These are phyloP conservation scores for Solanum aculeatissimum DNA, from an alignment of 305 asterid genomes.

Conservation along the genomic window DNA sequence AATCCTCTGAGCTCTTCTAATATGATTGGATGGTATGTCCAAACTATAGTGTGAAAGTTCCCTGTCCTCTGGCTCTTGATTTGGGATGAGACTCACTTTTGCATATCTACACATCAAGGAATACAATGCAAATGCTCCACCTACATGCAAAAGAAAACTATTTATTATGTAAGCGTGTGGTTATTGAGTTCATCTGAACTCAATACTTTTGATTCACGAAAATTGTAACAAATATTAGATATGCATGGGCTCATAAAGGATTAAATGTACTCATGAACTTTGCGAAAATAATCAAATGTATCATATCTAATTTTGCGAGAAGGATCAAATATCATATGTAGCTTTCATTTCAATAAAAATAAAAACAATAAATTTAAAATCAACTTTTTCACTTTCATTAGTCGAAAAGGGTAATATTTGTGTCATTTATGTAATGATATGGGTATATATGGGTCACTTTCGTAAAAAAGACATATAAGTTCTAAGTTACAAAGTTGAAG, in stretches of 20 bases:
- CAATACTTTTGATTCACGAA: not conserved
- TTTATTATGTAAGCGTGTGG: not conserved
- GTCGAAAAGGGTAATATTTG: not conserved
- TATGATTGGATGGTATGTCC: constrained; percentile 39
- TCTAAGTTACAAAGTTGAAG: not conserved
- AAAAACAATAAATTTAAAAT: not conserved
- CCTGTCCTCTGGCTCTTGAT: constrained; percentile 55
- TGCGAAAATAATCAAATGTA: not conserved
- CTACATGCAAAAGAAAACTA: constrained; percentile 5
- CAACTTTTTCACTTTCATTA: not conserved
- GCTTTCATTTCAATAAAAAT: not conserved
- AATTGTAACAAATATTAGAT: not conserved
- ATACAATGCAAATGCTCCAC: constrained; percentile 78
- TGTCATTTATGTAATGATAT: not conserved
- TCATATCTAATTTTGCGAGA: no score
- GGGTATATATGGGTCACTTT: not conserved
- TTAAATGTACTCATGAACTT: no score
- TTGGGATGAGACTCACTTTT: constrained; percentile 63
- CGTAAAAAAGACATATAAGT: not conserved
- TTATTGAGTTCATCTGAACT: not conserved
- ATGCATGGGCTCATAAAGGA: not conserved
- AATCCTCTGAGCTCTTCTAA: constrained; percentile 36
- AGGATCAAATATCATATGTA: not conserved
- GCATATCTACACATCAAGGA: constrained; percentile 72
- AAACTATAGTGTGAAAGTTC: constrained; percentile 50